These are phyloP conservation scores for Colletotrichum sp. DNA, from an alignment of 2,329 filamentous ascomycete genomes.

Conservation along the genomic window DNA sequence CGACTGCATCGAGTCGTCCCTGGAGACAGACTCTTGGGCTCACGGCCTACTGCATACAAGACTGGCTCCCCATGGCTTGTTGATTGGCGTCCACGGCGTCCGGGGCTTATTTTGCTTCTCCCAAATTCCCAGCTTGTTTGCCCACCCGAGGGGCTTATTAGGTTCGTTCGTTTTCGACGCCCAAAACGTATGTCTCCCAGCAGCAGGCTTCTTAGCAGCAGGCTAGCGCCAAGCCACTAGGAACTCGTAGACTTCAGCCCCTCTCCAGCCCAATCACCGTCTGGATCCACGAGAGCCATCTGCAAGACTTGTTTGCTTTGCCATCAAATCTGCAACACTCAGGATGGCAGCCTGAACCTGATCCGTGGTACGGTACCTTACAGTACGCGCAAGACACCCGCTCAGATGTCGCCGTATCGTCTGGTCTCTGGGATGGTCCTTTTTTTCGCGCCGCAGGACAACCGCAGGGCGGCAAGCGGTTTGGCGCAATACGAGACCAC, in stretches of 20 bases:
- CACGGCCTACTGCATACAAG: neutral
- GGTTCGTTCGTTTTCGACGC: neutral
- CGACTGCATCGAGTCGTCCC: neutral
- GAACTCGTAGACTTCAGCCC: neutral
- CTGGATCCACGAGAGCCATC: neutral
- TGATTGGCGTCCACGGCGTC: neutral
- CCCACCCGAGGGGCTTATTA: neutral
- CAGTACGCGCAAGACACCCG: neutral
- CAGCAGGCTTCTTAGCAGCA: neutral
- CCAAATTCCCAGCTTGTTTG: neutral
- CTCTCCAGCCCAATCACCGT: neutral
- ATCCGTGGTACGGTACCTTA: neutral
- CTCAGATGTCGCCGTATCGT: neutral
- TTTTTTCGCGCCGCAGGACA: neutral
- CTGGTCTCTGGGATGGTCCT: neutral
- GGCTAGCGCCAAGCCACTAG: constrained; percentile 15
- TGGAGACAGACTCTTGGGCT: neutral
- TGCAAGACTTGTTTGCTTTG: neutral
- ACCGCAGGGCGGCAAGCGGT: neutral
- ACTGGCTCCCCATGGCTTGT: neutral
- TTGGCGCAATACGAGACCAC: neutral
- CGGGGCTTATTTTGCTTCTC: neutral
- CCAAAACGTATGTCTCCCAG: neutral
- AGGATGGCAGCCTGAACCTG: neutral
- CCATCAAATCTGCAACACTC: constrained; percentile 9